A percentile compares a stretch with the other conserved stretches of the same genome.
Conservation (phyloP, 2,329 filamentous ascomycete species). For the Fusarium falciforme region DNA sequence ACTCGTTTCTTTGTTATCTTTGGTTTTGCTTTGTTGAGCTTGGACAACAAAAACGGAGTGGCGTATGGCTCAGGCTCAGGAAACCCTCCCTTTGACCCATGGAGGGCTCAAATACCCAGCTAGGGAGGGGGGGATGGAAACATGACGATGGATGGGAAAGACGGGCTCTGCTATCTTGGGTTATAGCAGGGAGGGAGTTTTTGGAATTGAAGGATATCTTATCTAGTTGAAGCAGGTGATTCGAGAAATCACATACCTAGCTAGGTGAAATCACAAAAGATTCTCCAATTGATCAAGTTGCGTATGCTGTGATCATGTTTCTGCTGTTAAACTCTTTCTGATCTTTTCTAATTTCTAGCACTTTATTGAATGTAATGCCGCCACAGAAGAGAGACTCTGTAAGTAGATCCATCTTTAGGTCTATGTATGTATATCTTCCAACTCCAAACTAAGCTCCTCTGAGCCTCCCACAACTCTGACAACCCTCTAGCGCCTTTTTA, state of each 20-base stretch:
- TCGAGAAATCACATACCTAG: conserved; percentile 5
- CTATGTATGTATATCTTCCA: background rate
- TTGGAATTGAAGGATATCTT: conserved; percentile 23
- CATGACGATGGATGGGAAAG: conserved; percentile 23
- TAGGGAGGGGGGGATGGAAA: conserved; percentile 24
- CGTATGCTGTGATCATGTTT: background rate
- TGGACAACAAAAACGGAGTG: conserved; percentile 41
- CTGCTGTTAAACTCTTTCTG: background rate
- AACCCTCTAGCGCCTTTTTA: background rate
- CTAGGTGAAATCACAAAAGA: conserved; percentile 28
- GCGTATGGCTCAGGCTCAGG: conserved; percentile 29
- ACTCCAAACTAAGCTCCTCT: background rate
- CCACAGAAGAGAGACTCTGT: background rate
- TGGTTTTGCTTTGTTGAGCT: conserved; percentile 31
- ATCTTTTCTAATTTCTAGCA: background rate
- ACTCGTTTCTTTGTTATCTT: conserved; percentile 24
- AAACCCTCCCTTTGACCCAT: conserved; percentile 22
- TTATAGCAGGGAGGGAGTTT: conserved; percentile 41
- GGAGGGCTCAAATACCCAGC: conserved; percentile 34
- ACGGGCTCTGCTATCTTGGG: conserved; percentile 33
- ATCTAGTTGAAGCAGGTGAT: conserved; percentile 7
- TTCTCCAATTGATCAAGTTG: background rate
- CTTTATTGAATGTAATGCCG: background rate
- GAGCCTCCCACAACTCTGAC: background rate
- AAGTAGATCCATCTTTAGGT: background rate